Evolutionary conservation across 106 monocot species (phyloP), one percentile per base, ranked within the genome.

Genomic region (Acorus calamus): DNA sequence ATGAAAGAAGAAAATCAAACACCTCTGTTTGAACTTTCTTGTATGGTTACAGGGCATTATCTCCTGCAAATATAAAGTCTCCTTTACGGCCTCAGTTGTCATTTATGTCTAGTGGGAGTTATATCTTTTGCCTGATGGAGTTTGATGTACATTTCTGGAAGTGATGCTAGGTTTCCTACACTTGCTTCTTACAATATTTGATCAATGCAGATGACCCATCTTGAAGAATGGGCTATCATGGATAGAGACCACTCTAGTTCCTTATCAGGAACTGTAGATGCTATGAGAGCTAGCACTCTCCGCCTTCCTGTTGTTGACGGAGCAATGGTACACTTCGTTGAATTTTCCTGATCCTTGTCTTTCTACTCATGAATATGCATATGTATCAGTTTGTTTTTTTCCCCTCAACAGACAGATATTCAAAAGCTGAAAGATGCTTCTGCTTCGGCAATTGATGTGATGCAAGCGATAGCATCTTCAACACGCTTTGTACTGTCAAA

Each of bases 391-490:
- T 3, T 49, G 3, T 0, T 28, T 9, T 14, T 77, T 67, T 60
- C 44, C 45, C 4, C 14, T 61, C 42, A 45, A 65, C 75, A 86
- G 86, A 72, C 69, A 75, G 70, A 79, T 67, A 52, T 82, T 10
- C 78, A 78, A 63, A 79, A 76, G 45, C 63, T 82, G 55, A 73
- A 78, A 58, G 67, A 67, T 73, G 75, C 86, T 58, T 70, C 82
- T 47, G 70, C 66, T 49, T 76, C 78, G 49, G 86, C 86, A 47
- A 63, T 86, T 59, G 78, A 79, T 70, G 72, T 78, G 14, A 86
- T 86, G 81, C 81, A 86, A 55, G 79, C 75, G 6, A 76, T 82
- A 52, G 69, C 66, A 63, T 66, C 66, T 10, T 86, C 82, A 55
- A 71, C 64, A 59, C 73, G 61, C 49, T 56, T 74, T 45, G 49